Evolutionary conservation across 208 protist species (phyloP).

Genomic region (Porcisia hertigi): DNA sequence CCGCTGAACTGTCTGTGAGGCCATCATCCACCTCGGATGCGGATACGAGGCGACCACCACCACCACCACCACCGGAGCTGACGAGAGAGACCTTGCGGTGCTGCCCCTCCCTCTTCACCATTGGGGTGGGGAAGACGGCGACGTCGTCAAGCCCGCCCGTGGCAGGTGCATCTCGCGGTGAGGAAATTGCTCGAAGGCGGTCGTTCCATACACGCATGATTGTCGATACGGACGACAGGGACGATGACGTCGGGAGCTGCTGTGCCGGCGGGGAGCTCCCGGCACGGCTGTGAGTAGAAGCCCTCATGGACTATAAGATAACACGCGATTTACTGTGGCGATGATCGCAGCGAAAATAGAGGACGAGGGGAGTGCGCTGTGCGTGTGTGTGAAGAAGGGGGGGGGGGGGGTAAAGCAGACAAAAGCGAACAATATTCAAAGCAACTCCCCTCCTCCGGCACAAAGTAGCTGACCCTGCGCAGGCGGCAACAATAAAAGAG

Average conservation of each 20-base stretch:
- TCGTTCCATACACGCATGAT: conserved; percentile 37
- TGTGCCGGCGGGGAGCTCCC: background rate
- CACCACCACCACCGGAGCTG: background rate
- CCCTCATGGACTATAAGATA: background rate
- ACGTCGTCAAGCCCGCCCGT: conserved; percentile 10
- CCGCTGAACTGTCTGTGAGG: conserved; percentile 25
- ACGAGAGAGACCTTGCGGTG: background rate
- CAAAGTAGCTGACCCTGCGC: too few relatives aligned
- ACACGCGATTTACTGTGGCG: background rate
- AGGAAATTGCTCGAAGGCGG: conserved; percentile 16
- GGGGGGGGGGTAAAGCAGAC: too few relatives aligned
- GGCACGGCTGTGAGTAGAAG: conserved; percentile 10
- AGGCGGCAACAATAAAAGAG: background rate
- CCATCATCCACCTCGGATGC: conserved; percentile 15
- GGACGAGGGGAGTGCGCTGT: too few relatives aligned
- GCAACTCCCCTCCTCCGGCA: too few relatives aligned
- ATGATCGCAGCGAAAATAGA: background rate
- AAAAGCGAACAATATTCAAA: background rate
- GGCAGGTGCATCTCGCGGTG: background rate
- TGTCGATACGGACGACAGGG: conserved; percentile 18
- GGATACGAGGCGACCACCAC: background rate
- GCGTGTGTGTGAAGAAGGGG: too few relatives aligned
- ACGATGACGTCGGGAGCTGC: background rate
- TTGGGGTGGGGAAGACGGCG: conserved; percentile 6
- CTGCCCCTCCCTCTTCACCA: conserved; percentile 11